Base-by-base conservation (phyloP, 1,284 basidiomycete genomes). In the Rhodotorula sp. region DNA sequence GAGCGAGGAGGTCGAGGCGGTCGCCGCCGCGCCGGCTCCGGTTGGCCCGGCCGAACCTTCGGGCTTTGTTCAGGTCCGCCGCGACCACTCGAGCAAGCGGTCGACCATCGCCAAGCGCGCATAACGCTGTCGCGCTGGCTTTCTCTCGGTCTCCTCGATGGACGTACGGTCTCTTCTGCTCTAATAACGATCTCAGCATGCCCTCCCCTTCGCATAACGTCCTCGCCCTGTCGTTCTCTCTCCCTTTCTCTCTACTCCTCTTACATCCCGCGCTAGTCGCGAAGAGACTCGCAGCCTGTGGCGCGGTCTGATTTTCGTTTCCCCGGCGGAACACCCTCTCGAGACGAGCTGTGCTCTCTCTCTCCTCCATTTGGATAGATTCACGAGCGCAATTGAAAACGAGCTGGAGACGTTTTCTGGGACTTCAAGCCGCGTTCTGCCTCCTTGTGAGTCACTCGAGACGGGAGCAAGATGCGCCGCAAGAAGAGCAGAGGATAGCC, bases 271-370 rank as follows among this genome's bases (percentile, higher is more conserved):
- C 70, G 70, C 66, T 68, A 68, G 70, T 19, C 70, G 66, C 70
- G 70, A 72, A 62, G 60, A 71, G 70, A 72, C 70, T 55, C 46
- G 70, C 63, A 65, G 70, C 70, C 66, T 68, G 59, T 48, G 62
- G 70, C 66, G 64, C 66, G 70, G 63, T 72, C 66, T 67, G 25
- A 21, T 5, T n/a, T 10, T 57, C 12, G n/a, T 34, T 53, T 64
- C 67, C 67, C 67, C 54, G 58, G 67, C 49, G 67, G 62, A 69
- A 61, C 46, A 5, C 48, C 14, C 54, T 21, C 42, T n/a, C 41
- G 27, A 8, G 49, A n/a, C n/a, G 67, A 68, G 67, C 67, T 64
- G 67, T 41, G 67, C 67, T 69, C 62, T 48, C 45, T 45, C 41
- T 55, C 34, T 17, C 48, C 17, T 21, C 48, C 48, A 25, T 19